A percentile compares a stretch with the other conserved stretches of the same genome.
Evolutionary conservation across 2,329 filamentous ascomycete genomes (phyloP).

Genomic region (Nemania abortiva): DNA sequence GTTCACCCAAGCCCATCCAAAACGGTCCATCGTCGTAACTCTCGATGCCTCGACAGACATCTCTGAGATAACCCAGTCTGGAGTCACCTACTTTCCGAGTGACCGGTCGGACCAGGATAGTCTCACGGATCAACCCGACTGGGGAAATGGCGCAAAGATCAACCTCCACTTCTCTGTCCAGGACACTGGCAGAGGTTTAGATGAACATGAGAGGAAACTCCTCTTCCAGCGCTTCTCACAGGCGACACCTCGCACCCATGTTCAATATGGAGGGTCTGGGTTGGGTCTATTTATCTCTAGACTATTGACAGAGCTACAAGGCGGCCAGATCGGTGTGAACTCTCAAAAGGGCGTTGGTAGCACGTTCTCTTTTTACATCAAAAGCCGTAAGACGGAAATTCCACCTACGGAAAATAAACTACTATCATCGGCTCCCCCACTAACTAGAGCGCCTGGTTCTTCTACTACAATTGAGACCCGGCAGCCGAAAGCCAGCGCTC

Average conservation of each 20-base stretch:
- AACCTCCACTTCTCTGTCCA: slow-evolving; percentile 79
- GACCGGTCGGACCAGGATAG: slow-evolving; percentile 58
- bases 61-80: slow-evolving; percentile 55
- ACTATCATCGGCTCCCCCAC: slow-evolving; percentile 48
- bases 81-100: slow-evolving; percentile 61
- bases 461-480: slow-evolving; percentile 51
- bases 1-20: slow-evolving; percentile 71
- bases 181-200: slow-evolving; percentile 77
- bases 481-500: slow-evolving; percentile 41
- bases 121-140: slow-evolving; percentile 69
- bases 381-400: slow-evolving; percentile 67
- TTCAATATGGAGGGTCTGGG: slow-evolving; percentile 78
- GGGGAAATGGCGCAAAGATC: slow-evolving; percentile 78
- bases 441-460: slow-evolving; percentile 51
- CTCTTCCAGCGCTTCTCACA: slow-evolving; percentile 78
- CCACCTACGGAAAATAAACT: slow-evolving; percentile 56
- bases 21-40: slow-evolving; percentile 71
- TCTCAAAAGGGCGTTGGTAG: slow-evolving; percentile 76
- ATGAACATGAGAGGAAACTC: slow-evolving; percentile 72
- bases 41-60: slow-evolving; percentile 72
- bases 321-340: slow-evolving; percentile 80
- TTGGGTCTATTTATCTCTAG: slow-evolving; percentile 81
- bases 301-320: slow-evolving; percentile 80
- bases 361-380: slow-evolving; percentile 82
- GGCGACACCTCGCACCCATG: slow-evolving; percentile 75